Evolutionary conservation across 192 early-diverging fungal genomes (phyloP).

Genomic region (Lobosporangium transversale): DNA sequence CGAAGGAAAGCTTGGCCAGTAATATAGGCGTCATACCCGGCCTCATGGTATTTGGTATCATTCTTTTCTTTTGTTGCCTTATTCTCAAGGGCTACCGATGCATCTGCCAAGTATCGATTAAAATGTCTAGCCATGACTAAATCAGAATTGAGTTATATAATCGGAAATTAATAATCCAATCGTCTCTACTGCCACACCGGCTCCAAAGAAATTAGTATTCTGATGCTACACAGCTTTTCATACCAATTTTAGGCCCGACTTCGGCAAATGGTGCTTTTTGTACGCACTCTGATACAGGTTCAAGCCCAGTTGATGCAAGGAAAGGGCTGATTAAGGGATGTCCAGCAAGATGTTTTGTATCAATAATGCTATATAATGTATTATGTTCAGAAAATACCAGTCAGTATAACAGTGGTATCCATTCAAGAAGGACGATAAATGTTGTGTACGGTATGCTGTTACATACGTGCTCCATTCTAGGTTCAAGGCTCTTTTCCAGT

Average conservation of each 20-base stretch:
- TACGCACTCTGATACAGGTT: constrained; percentile 52
- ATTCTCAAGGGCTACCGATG: constrained; percentile 1
- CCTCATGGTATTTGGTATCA: constrained; percentile 79
- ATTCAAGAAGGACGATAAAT: not conserved
- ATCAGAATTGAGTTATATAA: not conserved
- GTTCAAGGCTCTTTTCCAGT: constrained; percentile 72
- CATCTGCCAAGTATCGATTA: constrained; percentile 52
- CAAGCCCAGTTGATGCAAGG: constrained; percentile 53
- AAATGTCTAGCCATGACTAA: constrained; percentile 65
- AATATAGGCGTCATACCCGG: constrained; percentile 91
- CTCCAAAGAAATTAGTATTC: too few species aligned
- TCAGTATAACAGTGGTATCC: not conserved
- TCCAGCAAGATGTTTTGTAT: constrained; percentile 81
- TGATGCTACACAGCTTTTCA: not conserved
- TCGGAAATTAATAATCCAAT: too few species aligned
- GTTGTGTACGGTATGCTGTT: too few species aligned
- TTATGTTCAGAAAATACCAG: too few species aligned
- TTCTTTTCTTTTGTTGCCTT: not conserved
- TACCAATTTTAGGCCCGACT: constrained; percentile 65
- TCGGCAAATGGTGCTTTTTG: constrained; percentile 53
- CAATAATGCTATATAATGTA: constrained; percentile 75
- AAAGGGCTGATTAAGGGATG: constrained; percentile 40
- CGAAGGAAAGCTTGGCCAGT: constrained; percentile 85
- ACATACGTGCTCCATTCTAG: constrained; percentile 71
- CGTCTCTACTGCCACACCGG: too few species aligned